Percentiles rank a stretch among this genome's conserved stretches.
Evolutionary conservation across 495 filamentous ascomycete genomes (phyloP).

Genomic region (Aspergillus leporis): DNA sequence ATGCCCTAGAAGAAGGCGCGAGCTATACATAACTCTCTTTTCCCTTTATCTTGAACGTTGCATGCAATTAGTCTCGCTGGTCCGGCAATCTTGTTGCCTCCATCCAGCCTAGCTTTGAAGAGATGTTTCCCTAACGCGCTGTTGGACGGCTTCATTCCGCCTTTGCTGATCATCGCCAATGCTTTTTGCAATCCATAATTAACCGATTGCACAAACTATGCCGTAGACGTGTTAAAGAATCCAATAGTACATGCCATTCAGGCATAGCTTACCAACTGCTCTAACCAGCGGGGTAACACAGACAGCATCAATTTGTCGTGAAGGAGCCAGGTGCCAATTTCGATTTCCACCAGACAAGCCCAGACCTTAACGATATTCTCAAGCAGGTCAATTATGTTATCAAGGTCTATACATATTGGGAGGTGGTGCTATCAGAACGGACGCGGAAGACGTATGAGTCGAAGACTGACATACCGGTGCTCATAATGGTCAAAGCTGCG

Average conservation of each 20-base stretch:
- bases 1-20: not conserved
- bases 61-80: constrained; percentile 39
- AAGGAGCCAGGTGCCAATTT: constrained; percentile 53
- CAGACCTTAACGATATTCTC: constrained; percentile 48
- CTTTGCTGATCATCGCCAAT: constrained; percentile 21
- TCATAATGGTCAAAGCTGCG: constrained; percentile 57
- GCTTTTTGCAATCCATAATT: constrained; percentile 17
- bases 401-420: constrained; percentile 29
- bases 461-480: constrained; percentile 36
- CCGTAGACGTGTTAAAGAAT: not conserved
- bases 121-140: constrained; percentile 50
- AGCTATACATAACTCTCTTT: not conserved
- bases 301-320: constrained; percentile 49
- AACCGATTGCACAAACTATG: constrained; percentile 25
- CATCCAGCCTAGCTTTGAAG: constrained; percentile 51
- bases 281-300: constrained; percentile 47
- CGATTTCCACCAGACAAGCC: constrained; percentile 52
- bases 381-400: constrained; percentile 41
- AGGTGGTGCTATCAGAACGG: not conserved
- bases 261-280: constrained; percentile 38
- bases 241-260: not conserved
- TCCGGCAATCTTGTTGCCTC: constrained; percentile 60
- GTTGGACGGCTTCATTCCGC: constrained; percentile 56
- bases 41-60: constrained; percentile 27
- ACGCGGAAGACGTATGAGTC: not conserved